Conservation (phyloP, 441 rosid genomes). For the Eruca vesicaria region DNA sequence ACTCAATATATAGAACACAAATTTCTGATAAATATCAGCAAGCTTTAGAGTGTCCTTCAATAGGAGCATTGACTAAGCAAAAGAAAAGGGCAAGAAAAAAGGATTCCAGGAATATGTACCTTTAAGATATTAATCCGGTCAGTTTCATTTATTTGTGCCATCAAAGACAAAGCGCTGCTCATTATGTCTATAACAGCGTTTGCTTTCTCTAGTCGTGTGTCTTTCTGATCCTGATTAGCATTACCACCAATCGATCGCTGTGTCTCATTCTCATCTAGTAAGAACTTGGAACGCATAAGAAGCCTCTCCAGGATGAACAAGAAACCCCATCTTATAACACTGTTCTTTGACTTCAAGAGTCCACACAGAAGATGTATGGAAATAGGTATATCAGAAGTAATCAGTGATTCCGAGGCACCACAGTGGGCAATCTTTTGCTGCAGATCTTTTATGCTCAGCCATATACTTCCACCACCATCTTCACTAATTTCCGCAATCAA, state of each 20-base stretch:
- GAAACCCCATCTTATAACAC: constrained; percentile 84
- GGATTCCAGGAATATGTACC: constrained; percentile 44
- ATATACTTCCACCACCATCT: constrained; percentile 60
- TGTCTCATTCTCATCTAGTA: constrained; percentile 87
- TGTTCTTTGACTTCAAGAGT: constrained; percentile 87
- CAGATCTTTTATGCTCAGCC: constrained; percentile 75
- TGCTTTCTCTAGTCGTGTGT: constrained; percentile 86
- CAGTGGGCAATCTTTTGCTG: constrained; percentile 67
- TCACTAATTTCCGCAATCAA: constrained; percentile 89
- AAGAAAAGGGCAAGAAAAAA: background rate
- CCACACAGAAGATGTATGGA: constrained; percentile 90
- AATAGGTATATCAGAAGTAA: constrained; percentile 76
- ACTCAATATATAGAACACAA: background rate
- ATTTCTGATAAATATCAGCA: background rate
- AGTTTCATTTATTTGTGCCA: constrained; percentile 89
- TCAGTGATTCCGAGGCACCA: constrained; percentile 64
- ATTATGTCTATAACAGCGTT: constrained; percentile 93
- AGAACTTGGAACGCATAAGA: constrained; percentile 93
- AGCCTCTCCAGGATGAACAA: constrained; percentile 88
- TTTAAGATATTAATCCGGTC: constrained; percentile 91
- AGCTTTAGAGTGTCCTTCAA: background rate
- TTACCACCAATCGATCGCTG: constrained; percentile 50
- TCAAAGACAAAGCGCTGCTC: constrained; percentile 93
- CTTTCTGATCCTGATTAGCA: constrained; percentile 44
- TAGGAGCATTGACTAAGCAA: constrained; percentile 7